Base-by-base conservation (phyloP, 2,329 filamentous ascomycete genomes). In the Emydomyces testavorans region DNA sequence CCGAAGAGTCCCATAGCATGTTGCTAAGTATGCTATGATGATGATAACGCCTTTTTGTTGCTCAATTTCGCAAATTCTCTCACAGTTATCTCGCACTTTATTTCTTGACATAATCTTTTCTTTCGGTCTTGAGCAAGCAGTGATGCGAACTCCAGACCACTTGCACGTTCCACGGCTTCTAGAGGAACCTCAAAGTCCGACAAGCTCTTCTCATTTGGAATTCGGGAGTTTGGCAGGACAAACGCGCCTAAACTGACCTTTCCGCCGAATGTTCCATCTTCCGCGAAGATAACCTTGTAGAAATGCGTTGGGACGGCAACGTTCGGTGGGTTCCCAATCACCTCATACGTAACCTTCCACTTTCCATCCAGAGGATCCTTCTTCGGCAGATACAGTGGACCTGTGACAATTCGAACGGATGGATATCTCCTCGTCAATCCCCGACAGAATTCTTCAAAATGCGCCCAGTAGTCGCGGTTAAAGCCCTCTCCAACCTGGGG, bases 391-490 rank as follows among this genome's bases (percentile, higher is more conserved):
- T 98, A 98, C 36, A 98, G 69, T 2, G 92, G 92, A 0, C 92
- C 92, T 0, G 92, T 98, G 48, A 95, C 86, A 56, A 96, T 82
- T 53, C 92, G 77, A 21, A 98, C 90, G 35, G 78, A 84, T 1
- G 90, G 89, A 62, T 95, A 98, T 46, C 72, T 76, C 39, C 73
- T 69, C 0, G 89, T 90, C 55, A 98, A 73, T 15, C 87, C 74
- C 7, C 92, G 79, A 69, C 90, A 95, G 62, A 96, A 98, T 62
- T 95, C 90, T 70, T 98, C 92, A 56, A 98, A 89, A 66, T 98
- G 92, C 31, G 92, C 85, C 92, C 92, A 98, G 77, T 98, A 98
- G 71, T 98, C 92, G 44, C 92, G 78, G 71, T 98, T 98, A 75
- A 98, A 98, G 50, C 92, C 92, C 63, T 95, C 87, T 56, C 92